Evolutionary conservation across 306 rosid species (phyloP).

Genomic region (Vigna reflexopilosa): DNA sequence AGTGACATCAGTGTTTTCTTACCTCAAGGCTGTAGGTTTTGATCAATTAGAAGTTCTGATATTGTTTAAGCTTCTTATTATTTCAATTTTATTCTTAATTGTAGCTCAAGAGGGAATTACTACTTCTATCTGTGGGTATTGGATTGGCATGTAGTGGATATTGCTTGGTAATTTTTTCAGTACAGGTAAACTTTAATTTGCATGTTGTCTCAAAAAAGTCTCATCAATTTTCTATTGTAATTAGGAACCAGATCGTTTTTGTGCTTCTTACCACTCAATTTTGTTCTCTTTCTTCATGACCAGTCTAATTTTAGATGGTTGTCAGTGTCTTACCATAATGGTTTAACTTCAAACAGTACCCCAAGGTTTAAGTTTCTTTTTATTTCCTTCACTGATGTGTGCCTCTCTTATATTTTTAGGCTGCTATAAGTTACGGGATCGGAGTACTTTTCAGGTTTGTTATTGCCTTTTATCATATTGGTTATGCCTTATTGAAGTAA

Average conservation of each 20-base stretch:
- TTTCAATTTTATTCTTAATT: slow-evolving; percentile 33
- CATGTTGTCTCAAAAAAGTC: slow-evolving; percentile 14
- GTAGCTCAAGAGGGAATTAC: slow-evolving; percentile 90
- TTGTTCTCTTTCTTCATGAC: slow-evolving; percentile 27
- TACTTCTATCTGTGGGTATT: slow-evolving; percentile 78
- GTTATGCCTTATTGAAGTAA: slow-evolving; percentile 11
- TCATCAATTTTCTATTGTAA: slow-evolving; percentile 2
- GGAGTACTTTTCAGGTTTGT: slow-evolving; percentile 85
- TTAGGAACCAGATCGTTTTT: slow-evolving; percentile 28
- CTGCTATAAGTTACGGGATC: slow-evolving; percentile 77
- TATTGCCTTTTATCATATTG: slow-evolving; percentile 37
- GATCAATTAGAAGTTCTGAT: slow-evolving; percentile 14
- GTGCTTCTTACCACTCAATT: slow-evolving; percentile 24
- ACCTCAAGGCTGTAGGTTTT: slow-evolving; percentile 28
- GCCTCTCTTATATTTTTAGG: slow-evolving; percentile 56
- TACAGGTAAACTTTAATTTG: slow-evolving; percentile 67
- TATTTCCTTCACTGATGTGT: slow-evolving; percentile 34
- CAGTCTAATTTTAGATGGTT: slow-evolving; percentile 19
- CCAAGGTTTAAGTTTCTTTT: slow-evolving; percentile 32
- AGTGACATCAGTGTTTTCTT: slow-evolving; percentile 15
- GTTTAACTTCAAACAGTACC: slow-evolving; percentile 18
- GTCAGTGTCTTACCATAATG: slow-evolving; percentile 7
- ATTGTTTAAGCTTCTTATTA: slow-evolving; percentile 41
- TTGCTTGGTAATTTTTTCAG: slow-evolving; percentile 73
- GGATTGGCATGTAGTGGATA: slow-evolving; percentile 87